These are phyloP conservation scores for Porpolomopsis calyptriformis DNA, from an alignment of 768 basidiomycete species.

Conservation along the genomic window DNA sequence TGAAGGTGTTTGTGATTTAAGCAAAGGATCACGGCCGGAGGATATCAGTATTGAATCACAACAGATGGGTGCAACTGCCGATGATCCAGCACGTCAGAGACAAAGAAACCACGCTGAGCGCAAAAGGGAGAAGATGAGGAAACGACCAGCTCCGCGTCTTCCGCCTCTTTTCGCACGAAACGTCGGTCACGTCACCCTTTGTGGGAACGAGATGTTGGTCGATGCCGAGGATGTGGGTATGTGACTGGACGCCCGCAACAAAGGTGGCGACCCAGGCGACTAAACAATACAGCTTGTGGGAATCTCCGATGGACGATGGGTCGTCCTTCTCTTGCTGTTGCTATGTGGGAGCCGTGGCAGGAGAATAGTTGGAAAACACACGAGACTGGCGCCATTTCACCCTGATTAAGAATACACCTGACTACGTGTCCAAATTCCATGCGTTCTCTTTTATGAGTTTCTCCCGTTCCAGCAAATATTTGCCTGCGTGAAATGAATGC, in stretches of 20 bases:
- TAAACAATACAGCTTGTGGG: background rate
- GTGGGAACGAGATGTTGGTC: constrained; percentile 44
- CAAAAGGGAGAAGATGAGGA: constrained; percentile 16
- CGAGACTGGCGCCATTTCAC: background rate
- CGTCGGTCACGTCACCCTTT: constrained; percentile 56
- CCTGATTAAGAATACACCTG: background rate
- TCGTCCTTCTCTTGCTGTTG: no score
- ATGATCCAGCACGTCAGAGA: background rate
- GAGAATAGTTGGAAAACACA: no score
- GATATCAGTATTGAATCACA: background rate
- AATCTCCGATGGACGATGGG: no score
- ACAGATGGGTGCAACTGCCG: background rate
- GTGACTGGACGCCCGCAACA: no score
- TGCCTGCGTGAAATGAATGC: constrained; percentile 35
- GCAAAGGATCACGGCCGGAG: background rate
- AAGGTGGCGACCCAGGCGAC: constrained; percentile 13
- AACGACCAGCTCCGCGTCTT: constrained; percentile 23
- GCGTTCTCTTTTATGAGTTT: constrained; percentile 73
- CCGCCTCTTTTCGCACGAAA: constrained; percentile 55
- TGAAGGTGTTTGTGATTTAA: background rate
- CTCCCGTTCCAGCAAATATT: constrained; percentile 74
- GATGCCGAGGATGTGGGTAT: constrained; percentile 9
- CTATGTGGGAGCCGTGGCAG: no score
- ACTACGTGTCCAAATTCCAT: constrained; percentile 50
- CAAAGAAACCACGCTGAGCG: background rate